These are phyloP conservation scores for Pelargonium australe DNA, from an alignment of 441 rosid species.

Conservation along the genomic window DNA sequence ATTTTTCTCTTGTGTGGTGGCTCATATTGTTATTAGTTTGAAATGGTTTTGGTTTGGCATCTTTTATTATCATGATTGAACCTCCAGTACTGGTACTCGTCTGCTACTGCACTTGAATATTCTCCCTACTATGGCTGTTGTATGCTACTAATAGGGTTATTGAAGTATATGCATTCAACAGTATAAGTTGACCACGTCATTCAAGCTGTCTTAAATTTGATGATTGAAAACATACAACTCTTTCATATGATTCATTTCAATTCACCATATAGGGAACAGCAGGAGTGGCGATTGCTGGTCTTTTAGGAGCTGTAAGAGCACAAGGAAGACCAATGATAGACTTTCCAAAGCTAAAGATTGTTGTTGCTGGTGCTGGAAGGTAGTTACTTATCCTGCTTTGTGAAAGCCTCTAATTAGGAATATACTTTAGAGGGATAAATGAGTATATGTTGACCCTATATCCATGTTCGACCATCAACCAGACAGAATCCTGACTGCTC, in stretches of 20 bases:
- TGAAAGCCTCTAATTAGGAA: constrained; percentile 11
- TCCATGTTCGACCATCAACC: constrained; percentile 12
- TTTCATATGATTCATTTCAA: constrained; percentile 17
- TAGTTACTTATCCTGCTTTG: constrained; percentile 23
- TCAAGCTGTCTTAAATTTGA: neutral
- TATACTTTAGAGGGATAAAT: neutral
- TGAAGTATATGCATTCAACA: neutral
- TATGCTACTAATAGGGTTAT: neutral
- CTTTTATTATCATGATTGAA: neutral
- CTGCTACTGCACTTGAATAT: neutral
- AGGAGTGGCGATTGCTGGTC: constrained; percentile 99
- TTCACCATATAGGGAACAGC: constrained; percentile 72
- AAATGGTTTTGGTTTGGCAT: no score
- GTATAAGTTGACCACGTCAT: neutral
- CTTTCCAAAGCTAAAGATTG: constrained; percentile 96
- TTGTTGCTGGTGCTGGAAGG: constrained; percentile 99
- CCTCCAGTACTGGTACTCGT: neutral
- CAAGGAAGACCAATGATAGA: constrained; percentile 97
- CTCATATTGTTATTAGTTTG: no score
- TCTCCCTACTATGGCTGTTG: neutral
- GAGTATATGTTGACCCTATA: neutral
- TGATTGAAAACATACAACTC: neutral
- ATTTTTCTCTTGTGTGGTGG: no score
- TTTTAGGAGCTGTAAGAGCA: constrained; percentile 99
- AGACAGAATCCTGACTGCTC: neutral